A percentile compares a stretch with the other conserved stretches of the same genome.
phyloP scores from a whole-genome alignment of 2,329 filamentous ascomycete genomes.

The Colletotrichum orchidophilum region DNA sequence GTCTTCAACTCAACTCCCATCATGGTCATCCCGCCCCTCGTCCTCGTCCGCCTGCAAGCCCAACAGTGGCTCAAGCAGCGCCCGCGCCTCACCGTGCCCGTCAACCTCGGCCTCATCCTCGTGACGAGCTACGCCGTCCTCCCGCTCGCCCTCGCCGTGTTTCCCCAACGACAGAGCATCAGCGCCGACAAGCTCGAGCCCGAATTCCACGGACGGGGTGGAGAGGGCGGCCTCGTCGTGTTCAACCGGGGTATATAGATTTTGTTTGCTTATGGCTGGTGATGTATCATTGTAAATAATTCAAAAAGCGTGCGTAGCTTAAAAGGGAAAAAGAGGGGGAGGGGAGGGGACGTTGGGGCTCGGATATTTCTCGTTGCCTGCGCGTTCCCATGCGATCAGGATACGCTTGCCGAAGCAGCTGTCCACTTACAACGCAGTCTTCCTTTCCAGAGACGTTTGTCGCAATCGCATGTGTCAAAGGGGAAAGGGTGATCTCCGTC shows the following conservation, averaged over 20 bases:
- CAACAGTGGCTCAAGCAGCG: conserved; percentile 82
- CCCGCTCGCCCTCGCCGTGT: conserved; percentile 88
- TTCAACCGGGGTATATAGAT: conserved; percentile 91
- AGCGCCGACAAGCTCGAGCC: conserved; percentile 79
- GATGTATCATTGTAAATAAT: background rate
- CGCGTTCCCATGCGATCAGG: background rate
- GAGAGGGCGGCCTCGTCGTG: conserved; percentile 84
- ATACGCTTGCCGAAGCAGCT: conserved; percentile 5
- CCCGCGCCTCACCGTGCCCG: conserved; percentile 79
- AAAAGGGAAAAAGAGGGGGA: background rate
- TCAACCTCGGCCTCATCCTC: conserved; percentile 90
- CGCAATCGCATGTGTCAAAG: background rate
- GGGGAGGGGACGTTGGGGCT: background rate
- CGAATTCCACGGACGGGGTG: conserved; percentile 86
- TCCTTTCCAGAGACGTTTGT: background rate
- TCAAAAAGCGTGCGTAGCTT: background rate
- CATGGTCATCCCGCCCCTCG: conserved; percentile 92
- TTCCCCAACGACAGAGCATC: conserved; percentile 90
- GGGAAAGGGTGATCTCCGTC: background rate
- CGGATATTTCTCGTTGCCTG: background rate
- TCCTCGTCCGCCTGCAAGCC: conserved; percentile 86
- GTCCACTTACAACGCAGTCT: background rate
- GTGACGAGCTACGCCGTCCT: conserved; percentile 88
- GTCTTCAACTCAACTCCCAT: conserved; percentile 95
- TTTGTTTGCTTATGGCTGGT: background rate